Evolutionary conservation across 352 stramenopile species (phyloP), one percentile per base, ranked within the genome.

Genomic region (Phytopythium aichiense): DNA sequence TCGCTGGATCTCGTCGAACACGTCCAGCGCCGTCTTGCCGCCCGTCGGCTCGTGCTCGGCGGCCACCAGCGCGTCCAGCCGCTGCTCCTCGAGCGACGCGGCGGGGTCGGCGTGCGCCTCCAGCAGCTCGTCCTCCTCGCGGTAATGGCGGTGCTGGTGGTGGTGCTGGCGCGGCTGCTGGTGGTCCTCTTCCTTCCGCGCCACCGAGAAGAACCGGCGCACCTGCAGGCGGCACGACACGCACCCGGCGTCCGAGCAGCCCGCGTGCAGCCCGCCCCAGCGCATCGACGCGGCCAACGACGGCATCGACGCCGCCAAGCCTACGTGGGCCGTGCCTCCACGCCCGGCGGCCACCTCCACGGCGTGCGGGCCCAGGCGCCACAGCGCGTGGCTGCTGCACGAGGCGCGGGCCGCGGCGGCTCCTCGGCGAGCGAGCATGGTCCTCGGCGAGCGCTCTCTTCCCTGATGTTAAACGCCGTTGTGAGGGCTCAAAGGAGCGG

Each of bases 1-100:
- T 0, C 40, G 51, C 43, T 79, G 60, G 31, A 92, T 83, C 65
- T 79, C 71, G 2, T 75, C 20, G 28, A 87, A 76, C 42, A 90
- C 85, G 25, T 84, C 77, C 37, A 87, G 38, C 16, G 80, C 82
- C 2, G 71, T 64, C 2, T 66, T 52, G 67, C 69, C 83, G 48
- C 73, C 66, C 12, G 57, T 72, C 33, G 72, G 66, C 9, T 77
- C 76, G 48, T 78, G 66, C 22, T 72, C 65, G 18, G 57, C 73
- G 40, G 73, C 66, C 58, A 74, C 45, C 48, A 71, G 59, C 25
- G 65, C n/a, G 25, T 73, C 66, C 16, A 74, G 40, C 37, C 68
- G 58, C 20, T 49, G 35, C 7, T 45, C 45, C 31, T 77, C 53
- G 1, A 59, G 76, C 53, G 68, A 57, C 6, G 72, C 48, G 23